Evolutionary conservation across 2,329 filamentous ascomycete genomes (phyloP).

Genomic region (Colletotrichum filicis): DNA sequence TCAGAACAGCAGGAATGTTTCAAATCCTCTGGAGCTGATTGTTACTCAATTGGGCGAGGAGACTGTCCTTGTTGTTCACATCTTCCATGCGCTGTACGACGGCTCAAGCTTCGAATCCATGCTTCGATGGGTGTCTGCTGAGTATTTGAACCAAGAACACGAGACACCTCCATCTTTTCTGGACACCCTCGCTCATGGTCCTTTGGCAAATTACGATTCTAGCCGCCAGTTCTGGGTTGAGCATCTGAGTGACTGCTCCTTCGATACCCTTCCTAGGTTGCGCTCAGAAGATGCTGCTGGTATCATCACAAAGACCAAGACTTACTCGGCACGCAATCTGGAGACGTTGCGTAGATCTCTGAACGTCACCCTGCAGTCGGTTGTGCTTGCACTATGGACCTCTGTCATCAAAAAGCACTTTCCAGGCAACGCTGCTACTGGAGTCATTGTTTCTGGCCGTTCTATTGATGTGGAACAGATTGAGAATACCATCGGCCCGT

Average conservation of each 20-base stretch:
- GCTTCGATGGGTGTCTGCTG: conserved; percentile 65
- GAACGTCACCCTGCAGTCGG: conserved; percentile 80
- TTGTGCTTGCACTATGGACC: conserved; percentile 82
- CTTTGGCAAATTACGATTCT: conserved; percentile 60
- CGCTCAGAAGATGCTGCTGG: conserved; percentile 19
- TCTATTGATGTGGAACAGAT: conserved; percentile 74
- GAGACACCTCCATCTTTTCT: conserved; percentile 67
- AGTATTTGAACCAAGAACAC: conserved; percentile 55
- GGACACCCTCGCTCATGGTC: conserved; percentile 75
- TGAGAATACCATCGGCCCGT: conserved; percentile 78
- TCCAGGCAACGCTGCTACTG: conserved; percentile 65
- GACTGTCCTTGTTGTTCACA: conserved; percentile 67
- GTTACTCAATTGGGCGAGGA: conserved; percentile 45
- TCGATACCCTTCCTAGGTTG: conserved; percentile 36
- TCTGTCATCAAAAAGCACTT: conserved; percentile 67
- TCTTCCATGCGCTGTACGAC: conserved; percentile 91
- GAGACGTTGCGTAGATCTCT: conserved; percentile 66
- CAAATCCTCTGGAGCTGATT: conserved; percentile 63
- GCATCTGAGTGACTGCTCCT: conserved; percentile 56
- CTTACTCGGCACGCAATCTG: conserved; percentile 47
- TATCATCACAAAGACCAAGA: conserved; percentile 18
- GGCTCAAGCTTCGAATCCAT: conserved; percentile 80
- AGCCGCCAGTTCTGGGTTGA: conserved; percentile 74
- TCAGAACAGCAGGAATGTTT: conserved; percentile 60
- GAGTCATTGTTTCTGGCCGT: conserved; percentile 83